A percentile compares a stretch with the other conserved stretches of the same genome.
These are phyloP conservation scores for Ustilago cynodontis DNA, from an alignment of 1,284 basidiomycete species.

Conservation along the genomic window DNA sequence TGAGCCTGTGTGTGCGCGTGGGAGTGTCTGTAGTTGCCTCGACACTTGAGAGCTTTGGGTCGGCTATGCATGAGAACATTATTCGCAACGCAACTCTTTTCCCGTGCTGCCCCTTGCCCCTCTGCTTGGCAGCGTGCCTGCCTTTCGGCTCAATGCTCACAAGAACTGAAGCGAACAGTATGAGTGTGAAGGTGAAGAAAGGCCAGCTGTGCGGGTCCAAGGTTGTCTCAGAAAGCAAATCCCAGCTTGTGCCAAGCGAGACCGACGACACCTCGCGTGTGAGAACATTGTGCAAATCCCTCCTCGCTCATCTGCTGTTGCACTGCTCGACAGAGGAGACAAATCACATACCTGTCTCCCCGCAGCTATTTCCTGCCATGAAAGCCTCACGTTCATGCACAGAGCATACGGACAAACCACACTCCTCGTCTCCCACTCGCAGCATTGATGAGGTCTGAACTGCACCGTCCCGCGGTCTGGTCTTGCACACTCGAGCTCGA, in stretches of 20 bases:
- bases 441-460: background rate
- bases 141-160: background rate
- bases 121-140: slow-evolving; percentile 1
- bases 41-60: background rate
- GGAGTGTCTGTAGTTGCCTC: background rate
- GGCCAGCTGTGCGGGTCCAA: background rate
- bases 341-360: slow-evolving; percentile 32
- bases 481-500: background rate
- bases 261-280: slow-evolving; percentile 3
- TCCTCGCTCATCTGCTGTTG: background rate
- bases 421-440: background rate
- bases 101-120: background rate
- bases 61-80: slow-evolving; percentile 24
- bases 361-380: slow-evolving; percentile 14
- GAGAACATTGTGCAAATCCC: background rate
- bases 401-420: background rate
- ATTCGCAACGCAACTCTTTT: slow-evolving; percentile 6
- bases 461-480: background rate
- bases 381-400: background rate
- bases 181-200: no score
- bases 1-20: no score
- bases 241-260: background rate
- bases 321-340: slow-evolving; percentile 9
- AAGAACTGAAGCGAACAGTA: no score
- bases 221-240: background rate